These are phyloP conservation scores for Cerrena zonata DNA, from an alignment of 1,284 basidiomycete genomes.

Conservation along the genomic window DNA sequence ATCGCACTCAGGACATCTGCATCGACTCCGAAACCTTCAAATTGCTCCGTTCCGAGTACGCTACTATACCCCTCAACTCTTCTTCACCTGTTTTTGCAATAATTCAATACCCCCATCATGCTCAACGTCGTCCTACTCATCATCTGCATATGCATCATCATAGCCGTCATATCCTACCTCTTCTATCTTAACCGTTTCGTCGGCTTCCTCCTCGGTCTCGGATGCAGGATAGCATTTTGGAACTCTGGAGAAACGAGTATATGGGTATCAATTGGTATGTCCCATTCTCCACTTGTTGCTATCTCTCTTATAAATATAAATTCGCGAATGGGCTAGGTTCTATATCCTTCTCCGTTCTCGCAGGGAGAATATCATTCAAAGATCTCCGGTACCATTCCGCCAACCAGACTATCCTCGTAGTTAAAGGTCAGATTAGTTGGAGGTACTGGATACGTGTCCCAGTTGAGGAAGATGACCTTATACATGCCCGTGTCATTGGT, in stretches of 20 bases:
- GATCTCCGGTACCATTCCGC: constrained; percentile 84
- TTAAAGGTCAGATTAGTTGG: constrained; percentile 84
- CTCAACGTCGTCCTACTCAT: constrained; percentile 60
- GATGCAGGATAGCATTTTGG: constrained; percentile 66
- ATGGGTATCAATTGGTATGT: constrained; percentile 75
- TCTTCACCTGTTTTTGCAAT: no score
- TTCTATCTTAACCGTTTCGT: constrained; percentile 88
- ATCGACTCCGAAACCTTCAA: no score
- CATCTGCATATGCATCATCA: constrained; percentile 64
- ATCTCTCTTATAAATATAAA: background rate
- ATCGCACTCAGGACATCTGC: no score
- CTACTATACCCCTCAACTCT: no score
- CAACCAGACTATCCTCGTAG: constrained; percentile 78
- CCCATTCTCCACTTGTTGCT: no score
- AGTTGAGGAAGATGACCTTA: constrained; percentile 59
- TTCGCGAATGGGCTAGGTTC: constrained; percentile 47
- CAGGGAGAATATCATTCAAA: constrained; percentile 80
- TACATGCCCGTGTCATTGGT: constrained; percentile 46
- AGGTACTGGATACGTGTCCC: constrained; percentile 83
- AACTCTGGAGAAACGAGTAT: constrained; percentile 60
- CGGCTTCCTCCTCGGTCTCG: constrained; percentile 56
- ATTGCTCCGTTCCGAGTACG: no score
- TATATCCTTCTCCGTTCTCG: constrained; percentile 84
- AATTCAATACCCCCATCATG: constrained; percentile 38
- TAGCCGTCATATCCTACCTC: constrained; percentile 70